Conservation (phyloP, 1,139 yeast genomes). For the Debaryomyces robertsiae region DNA sequence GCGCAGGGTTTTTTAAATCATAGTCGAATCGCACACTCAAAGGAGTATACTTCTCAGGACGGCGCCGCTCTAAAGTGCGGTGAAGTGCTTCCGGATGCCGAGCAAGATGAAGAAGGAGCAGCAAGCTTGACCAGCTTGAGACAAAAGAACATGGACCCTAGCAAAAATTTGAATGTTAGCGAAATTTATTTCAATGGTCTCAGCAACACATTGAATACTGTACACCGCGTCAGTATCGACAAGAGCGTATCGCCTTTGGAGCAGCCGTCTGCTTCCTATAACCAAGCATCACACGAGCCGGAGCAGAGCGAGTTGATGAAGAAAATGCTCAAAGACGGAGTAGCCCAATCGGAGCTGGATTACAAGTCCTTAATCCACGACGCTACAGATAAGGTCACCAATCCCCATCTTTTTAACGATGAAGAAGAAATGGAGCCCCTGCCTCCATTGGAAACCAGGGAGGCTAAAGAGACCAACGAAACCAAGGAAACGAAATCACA, state of each 20-base stretch:
- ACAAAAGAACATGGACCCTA: constrained; percentile 44
- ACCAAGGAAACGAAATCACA: neutral
- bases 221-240: constrained; percentile 11
- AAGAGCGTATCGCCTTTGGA: constrained; percentile 14
- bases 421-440: constrained; percentile 28
- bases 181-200: constrained; percentile 44
- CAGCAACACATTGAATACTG: constrained; percentile 22
- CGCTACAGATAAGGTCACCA: constrained; percentile 25
- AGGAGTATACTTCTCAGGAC: constrained; percentile 72
- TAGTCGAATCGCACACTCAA: constrained; percentile 72
- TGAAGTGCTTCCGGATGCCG: constrained; percentile 53
- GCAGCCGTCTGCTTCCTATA: constrained; percentile 7
- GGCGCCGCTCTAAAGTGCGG: constrained; percentile 77
- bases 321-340: constrained; percentile 31
- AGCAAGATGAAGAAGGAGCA: constrained; percentile 62
- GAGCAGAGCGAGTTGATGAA: constrained; percentile 31
- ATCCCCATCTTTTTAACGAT: constrained; percentile 33
- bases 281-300: constrained; percentile 4
- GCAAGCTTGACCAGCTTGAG: constrained; percentile 46
- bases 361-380: constrained; percentile 29
- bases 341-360: constrained; percentile 25
- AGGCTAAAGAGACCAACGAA: constrained; percentile 2
- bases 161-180: constrained; percentile 39
- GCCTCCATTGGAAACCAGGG: constrained; percentile 13
- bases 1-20: constrained; percentile 84